Evolutionary conservation across 169 alveolate genomes (phyloP).

Genomic region (Plasmodium gaboni): DNA sequence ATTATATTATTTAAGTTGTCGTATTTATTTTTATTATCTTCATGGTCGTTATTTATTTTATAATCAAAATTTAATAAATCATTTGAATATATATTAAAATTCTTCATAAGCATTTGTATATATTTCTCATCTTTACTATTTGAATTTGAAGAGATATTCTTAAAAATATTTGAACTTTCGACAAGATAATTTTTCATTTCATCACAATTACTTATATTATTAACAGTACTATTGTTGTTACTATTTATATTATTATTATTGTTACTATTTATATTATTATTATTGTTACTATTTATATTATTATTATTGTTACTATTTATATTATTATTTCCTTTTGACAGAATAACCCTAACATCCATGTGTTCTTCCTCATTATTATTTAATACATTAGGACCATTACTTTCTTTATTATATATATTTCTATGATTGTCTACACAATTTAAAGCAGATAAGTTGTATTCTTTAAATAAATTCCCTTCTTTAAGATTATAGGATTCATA

Average conservation of each 20-base stretch:
- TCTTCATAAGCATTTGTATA: not conserved
- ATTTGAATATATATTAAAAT: not conserved
- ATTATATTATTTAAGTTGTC: not conserved
- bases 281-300: not conserved
- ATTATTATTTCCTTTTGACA: not conserved
- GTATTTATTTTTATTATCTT: not conserved
- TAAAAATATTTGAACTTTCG: not conserved
- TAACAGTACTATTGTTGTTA: not conserved
- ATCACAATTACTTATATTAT: not conserved
- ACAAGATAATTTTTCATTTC: not conserved
- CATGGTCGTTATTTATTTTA: not conserved
- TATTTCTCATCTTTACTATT: not conserved
- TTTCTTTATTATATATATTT: slow-evolving; percentile 5
- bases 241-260: not conserved
- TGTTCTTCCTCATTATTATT: not conserved
- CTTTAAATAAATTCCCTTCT: not conserved
- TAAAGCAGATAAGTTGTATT: slow-evolving; percentile 6
- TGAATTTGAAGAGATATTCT: not conserved
- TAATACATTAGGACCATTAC: not conserved
- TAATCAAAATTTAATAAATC: slow-evolving; percentile 7
- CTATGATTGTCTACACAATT: not conserved
- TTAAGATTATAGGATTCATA: not conserved
- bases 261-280: not conserved
- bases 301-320: not conserved
- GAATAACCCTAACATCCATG: not conserved